phyloP scores from a whole-genome alignment of 345 rosid genomes.

The Acer campestre region DNA sequence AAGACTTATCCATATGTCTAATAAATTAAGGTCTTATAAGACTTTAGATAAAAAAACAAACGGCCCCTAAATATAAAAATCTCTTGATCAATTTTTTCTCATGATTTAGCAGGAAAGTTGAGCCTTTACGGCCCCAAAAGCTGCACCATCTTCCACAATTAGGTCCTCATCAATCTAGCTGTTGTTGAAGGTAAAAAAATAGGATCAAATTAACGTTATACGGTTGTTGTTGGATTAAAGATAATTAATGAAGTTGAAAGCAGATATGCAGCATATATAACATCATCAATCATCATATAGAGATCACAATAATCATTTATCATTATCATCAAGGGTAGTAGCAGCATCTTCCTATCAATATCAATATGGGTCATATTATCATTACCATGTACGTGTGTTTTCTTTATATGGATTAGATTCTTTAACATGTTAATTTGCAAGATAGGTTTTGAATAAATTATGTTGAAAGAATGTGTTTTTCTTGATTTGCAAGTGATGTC shows the following conservation, averaged over 20 bases:
- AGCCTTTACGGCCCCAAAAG: conserved; percentile 27
- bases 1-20: too few species aligned
- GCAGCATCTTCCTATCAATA: neutral
- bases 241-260: neutral
- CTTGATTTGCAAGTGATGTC: neutral
- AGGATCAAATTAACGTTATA: neutral
- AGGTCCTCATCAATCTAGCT: conserved; percentile 10
- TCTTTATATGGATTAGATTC: neutral
- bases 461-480: neutral
- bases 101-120: conserved; percentile 26
- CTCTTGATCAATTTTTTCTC: conserved; percentile 6
- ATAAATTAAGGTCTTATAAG: too few species aligned
- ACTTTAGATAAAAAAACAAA: too few species aligned
- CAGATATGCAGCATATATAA: neutral
- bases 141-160: conserved; percentile 12
- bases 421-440: neutral
- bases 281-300: conserved; percentile 21
- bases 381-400: neutral
- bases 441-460: neutral
- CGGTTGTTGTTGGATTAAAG: neutral
- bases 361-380: conserved; percentile 2
- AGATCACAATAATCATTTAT: neutral
- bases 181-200: neutral
- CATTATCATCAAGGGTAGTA: neutral
- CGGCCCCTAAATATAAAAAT: conserved; percentile 17